A percentile compares a stretch with the other conserved stretches of the same genome.
phyloP scores from a whole-genome alignment of 2,329 filamentous ascomycete genomes.

The Graphium sp. region DNA sequence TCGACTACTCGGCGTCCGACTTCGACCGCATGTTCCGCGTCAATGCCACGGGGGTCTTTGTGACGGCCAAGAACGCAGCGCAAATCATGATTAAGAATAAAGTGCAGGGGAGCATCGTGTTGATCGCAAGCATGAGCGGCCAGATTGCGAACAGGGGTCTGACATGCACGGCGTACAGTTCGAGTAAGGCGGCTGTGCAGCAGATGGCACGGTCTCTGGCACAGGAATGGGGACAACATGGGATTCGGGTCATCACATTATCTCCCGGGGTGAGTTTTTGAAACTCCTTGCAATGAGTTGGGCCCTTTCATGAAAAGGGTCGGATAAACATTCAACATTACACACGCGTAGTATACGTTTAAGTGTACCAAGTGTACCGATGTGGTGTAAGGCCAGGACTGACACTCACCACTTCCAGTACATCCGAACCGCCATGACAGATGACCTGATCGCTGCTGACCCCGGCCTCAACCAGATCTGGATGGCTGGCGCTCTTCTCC shows the following conservation, averaged over 20 bases:
- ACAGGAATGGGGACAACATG: conserved; percentile 43
- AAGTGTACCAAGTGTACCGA: background rate
- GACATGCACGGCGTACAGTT: conserved; percentile 46
- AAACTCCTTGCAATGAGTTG: background rate
- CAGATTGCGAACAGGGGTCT: conserved; percentile 37
- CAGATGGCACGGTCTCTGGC: conserved; percentile 43
- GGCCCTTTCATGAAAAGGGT: background rate
- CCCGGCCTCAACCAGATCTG: conserved; percentile 32
- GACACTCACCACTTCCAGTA: conserved; percentile 12
- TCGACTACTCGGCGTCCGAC: conserved; percentile 32
- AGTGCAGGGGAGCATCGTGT: conserved; percentile 26
- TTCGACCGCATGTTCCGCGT: conserved; percentile 55
- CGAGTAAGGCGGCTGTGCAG: conserved; percentile 43
- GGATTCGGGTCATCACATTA: conserved; percentile 49
- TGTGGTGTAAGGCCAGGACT: background rate
- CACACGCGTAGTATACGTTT: no score
- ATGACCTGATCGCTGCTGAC: conserved; percentile 22
- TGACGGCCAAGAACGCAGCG: conserved; percentile 54
- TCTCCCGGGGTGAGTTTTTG: conserved; percentile 32
- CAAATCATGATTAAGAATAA: conserved; percentile 29
- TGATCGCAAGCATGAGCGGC: conserved; percentile 31
- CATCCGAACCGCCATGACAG: conserved; percentile 29
- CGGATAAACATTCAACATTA: no score
- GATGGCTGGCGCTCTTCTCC: conserved; percentile 35
- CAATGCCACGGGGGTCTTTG: conserved; percentile 53